These are phyloP conservation scores for Trichosanthes truncata DNA, from an alignment of 306 rosid genomes.

Conservation along the genomic window DNA sequence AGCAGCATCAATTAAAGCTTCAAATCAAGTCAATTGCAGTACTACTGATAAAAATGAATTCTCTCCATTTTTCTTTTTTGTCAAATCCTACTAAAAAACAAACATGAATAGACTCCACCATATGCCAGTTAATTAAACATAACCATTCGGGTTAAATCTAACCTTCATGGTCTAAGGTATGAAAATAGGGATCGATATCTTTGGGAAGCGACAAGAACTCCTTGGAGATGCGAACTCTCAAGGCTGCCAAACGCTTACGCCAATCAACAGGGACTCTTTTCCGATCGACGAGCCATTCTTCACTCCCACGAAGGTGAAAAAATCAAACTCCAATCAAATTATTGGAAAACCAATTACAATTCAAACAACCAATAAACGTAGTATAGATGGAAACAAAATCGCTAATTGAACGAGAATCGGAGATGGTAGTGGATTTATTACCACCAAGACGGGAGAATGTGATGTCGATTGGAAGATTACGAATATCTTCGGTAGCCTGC, in stretches of 20 bases:
- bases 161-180: conserved; percentile 70
- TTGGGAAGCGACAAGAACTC: conserved; percentile 72
- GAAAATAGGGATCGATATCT: conserved; percentile 61
- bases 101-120: neutral
- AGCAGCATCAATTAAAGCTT: neutral
- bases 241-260: conserved; percentile 66
- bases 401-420: neutral
- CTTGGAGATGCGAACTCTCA: conserved; percentile 61
- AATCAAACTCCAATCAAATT: conserved; percentile 17
- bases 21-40: neutral
- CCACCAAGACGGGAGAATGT: conserved; percentile 95
- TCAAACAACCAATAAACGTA: neutral
- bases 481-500: conserved; percentile 62
- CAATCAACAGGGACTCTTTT: conserved; percentile 79
- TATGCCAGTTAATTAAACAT: neutral
- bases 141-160: neutral
- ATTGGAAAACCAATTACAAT: neutral
- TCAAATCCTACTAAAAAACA: neutral
- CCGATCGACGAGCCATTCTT: conserved; percentile 95
- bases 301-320: neutral
- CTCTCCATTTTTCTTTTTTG: neutral
- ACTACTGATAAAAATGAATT: neutral
- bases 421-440: conserved; percentile 2
- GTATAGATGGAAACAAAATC: neutral
- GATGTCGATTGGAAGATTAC: conserved; percentile 78